A percentile compares a stretch with the other conserved stretches of the same genome.
Evolutionary conservation across 345 rosid species (phyloP).

Genomic region (Moringa oleifera): DNA sequence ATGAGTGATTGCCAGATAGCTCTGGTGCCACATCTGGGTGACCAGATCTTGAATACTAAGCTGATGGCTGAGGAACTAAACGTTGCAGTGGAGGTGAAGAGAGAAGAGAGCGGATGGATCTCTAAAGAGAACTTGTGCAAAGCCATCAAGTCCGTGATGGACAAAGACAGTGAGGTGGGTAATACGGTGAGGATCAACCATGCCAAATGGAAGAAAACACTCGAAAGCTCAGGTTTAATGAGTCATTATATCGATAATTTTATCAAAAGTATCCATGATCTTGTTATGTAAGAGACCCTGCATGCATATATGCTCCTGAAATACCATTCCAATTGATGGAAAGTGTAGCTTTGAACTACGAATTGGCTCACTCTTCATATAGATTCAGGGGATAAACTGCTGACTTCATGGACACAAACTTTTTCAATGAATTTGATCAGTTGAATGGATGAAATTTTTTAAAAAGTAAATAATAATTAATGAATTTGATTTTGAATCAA

Average conservation of each 20-base stretch:
- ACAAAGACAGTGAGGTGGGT: conserved; percentile 35
- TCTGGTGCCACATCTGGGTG: conserved; percentile 49
- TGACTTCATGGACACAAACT: too few relatives aligned
- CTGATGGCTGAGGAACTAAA: conserved; percentile 46
- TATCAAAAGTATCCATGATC: conserved; percentile 27
- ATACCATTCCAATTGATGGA: too few relatives aligned
- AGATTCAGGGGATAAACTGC: too few relatives aligned
- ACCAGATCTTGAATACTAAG: conserved; percentile 60
- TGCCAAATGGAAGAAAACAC: conserved; percentile 26
- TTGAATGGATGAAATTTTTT: too few relatives aligned
- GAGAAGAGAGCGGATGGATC: conserved; percentile 49
- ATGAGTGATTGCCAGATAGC: conserved; percentile 56
- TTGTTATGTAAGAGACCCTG: conserved; percentile 17
- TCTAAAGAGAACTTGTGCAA: conserved; percentile 38
- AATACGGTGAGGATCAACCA: conserved; percentile 39
- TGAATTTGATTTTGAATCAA: too few relatives aligned
- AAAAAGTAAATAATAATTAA: too few relatives aligned
- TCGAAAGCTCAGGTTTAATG: conserved; percentile 28
- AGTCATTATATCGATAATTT: conserved; percentile 37
- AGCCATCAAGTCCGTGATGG: conserved; percentile 49
- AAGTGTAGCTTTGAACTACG: too few relatives aligned
- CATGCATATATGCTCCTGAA: too few relatives aligned
- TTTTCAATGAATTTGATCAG: too few relatives aligned
- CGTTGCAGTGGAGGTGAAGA: conserved; percentile 55
- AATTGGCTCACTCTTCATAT: too few relatives aligned